Evolutionary conservation across 805 yeast genomes (phyloP).

Genomic region (Wickerhamiella kurtzmanii): DNA sequence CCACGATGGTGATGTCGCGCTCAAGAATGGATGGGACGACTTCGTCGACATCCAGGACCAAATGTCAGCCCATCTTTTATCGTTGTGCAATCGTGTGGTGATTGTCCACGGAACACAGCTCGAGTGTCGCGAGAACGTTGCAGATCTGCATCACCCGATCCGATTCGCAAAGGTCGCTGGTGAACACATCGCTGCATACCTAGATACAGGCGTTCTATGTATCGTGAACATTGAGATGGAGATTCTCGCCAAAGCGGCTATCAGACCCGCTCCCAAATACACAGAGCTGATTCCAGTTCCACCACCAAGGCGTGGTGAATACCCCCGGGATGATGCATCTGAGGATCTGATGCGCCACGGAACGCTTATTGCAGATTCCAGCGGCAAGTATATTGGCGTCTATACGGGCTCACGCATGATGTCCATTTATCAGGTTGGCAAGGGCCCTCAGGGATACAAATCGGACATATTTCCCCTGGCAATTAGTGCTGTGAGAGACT

Average conservation of each 20-base stretch:
- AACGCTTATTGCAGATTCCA: background rate
- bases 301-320: background rate
- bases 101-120: background rate
- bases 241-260: background rate
- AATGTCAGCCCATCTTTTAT: background rate
- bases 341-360: background rate
- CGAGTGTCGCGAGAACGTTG: background rate
- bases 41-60: background rate
- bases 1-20: background rate
- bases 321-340: background rate
- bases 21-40: background rate
- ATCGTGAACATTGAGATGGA: background rate
- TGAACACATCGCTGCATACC: background rate
- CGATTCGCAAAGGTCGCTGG: background rate
- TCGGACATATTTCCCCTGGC: background rate
- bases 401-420: background rate
- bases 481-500: background rate
- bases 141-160: background rate
- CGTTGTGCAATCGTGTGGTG: background rate
- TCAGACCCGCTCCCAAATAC: background rate
- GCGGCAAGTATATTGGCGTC: background rate
- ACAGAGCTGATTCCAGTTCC: background rate
- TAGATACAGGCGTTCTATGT: background rate
- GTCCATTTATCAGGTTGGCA: background rate
- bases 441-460: background rate